Conservation (phyloP, 345 rosid genomes). For the Salix koriyanagi region DNA sequence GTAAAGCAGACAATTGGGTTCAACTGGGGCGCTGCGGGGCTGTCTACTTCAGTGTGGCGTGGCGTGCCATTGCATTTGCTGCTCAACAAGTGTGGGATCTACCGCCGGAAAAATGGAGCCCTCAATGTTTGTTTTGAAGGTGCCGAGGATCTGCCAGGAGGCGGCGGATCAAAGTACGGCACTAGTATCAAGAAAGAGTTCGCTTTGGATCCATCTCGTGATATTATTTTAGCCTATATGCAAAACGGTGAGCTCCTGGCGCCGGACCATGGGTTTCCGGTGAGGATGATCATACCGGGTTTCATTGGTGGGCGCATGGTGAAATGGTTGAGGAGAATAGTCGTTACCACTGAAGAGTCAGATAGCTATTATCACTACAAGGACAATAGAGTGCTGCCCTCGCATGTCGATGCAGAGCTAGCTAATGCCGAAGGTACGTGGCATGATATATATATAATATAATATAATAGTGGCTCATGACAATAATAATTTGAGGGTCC, state of each 20-base stretch:
- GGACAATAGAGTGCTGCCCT: constrained; percentile 84
- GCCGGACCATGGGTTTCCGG: constrained; percentile 94
- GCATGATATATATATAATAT: too few species aligned
- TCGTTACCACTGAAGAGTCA: constrained; percentile 71
- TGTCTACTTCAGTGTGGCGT: constrained; percentile 82
- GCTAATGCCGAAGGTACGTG: constrained; percentile 77
- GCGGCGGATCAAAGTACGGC: constrained; percentile 90
- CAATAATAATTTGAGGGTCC: neutral
- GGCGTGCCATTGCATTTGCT: constrained; percentile 62
- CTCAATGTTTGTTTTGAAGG: constrained; percentile 91
- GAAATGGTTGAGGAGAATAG: constrained; percentile 78
- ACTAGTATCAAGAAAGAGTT: constrained; percentile 62
- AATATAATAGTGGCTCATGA: neutral
- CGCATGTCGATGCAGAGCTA: constrained; percentile 78
- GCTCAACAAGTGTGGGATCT: constrained; percentile 67
- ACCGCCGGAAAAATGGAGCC: constrained; percentile 57
- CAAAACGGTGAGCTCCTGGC: constrained; percentile 79
- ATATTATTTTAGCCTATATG: constrained; percentile 83
- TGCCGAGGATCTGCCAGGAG: constrained; percentile 89
- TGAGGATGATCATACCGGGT: constrained; percentile 78
- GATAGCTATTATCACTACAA: constrained; percentile 70
- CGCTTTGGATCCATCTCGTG: constrained; percentile 83
- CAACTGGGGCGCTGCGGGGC: constrained; percentile 87
- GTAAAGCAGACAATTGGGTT: constrained; percentile 76
- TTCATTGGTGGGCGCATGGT: constrained; percentile 95